Evolutionary conservation across 2,329 filamentous ascomycete genomes (phyloP), one percentile per base, ranked within the genome.

Genomic region (Penicillium digitatum): DNA sequence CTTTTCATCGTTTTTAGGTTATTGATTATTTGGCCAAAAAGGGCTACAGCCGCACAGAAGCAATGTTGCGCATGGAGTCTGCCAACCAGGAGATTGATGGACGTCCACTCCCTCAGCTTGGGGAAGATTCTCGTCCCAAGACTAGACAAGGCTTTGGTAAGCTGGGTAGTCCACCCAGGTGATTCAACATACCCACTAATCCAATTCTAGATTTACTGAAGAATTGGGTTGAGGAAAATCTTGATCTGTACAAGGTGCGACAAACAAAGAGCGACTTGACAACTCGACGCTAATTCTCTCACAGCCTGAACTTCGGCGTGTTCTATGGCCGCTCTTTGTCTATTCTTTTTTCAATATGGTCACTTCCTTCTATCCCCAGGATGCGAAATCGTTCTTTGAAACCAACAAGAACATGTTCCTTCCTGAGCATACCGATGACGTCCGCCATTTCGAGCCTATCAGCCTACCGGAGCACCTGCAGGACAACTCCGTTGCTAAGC

Each of bases 21-120:
- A 92, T 96, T 9, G 94, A 99, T 66, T 99, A 99, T 72, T 81
- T 99, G 1, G 84, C 91, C 2, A 99, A 99, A 73, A 92, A 96
- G 63, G 94, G 94, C 0, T 99, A 96, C 74, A 91, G 87, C 51
- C 83, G 88, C 24, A 97, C 94, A 0, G 94, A 99, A 73, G 89
- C 93, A 20, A 89, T 94, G 70, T 89, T 99, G 50, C 85, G 94
- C 40, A 88, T 90, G 72, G 94, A 99, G 73, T 95, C 92, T 1
- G 86, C 89, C 24, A 86, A 91, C 63, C 81, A 94, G 39, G 89
- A 93, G 54, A 82, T 87, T 22, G 89, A 91, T 70, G 92, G 91
- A 9, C 84, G 88, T 55, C 89, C 90, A 2, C 82, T 93, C 32
- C 81, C 85, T 45, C 74, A 76, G 47, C 72, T 79, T 10, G 83